A percentile compares a stretch with the other conserved stretches of the same genome.
phyloP scores from a whole-genome alignment of 495 filamentous ascomycete genomes.

The Hypoxylon fragiforme region DNA sequence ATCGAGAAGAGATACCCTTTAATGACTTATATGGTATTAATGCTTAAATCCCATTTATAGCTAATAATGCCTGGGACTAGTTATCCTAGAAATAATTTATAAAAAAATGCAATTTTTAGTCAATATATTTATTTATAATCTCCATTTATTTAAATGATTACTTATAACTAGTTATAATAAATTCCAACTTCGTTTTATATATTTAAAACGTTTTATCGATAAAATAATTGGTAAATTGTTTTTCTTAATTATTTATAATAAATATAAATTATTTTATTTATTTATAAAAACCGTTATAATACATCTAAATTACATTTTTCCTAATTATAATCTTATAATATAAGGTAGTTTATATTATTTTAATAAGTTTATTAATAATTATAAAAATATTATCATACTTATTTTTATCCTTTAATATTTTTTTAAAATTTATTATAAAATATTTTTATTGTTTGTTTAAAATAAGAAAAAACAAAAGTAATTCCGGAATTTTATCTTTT shows the following conservation, averaged over 20 bases:
- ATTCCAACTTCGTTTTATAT: neutral
- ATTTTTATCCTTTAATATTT: neutral
- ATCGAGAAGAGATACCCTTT: neutral
- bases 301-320: neutral
- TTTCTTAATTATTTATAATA: neutral
- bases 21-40: neutral
- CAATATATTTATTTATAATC: neutral
- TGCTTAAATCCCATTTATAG: neutral
- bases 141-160: neutral
- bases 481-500: neutral
- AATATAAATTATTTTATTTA: neutral
- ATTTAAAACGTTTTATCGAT: neutral
- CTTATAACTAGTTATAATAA: neutral
- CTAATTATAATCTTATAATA: neutral
- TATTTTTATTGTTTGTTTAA: neutral
- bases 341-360: neutral
- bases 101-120: too few relatives aligned
- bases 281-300: neutral
- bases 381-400: neutral
- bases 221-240: neutral
- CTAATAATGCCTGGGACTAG: neutral
- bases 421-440: neutral
- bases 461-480: neutral
- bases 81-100: neutral
- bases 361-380: neutral